Evolutionary conservation across 2,329 filamentous ascomycete species (phyloP), one percentile per base, ranked within the genome.

Genomic region (Akanthomyces dipterigenus): DNA sequence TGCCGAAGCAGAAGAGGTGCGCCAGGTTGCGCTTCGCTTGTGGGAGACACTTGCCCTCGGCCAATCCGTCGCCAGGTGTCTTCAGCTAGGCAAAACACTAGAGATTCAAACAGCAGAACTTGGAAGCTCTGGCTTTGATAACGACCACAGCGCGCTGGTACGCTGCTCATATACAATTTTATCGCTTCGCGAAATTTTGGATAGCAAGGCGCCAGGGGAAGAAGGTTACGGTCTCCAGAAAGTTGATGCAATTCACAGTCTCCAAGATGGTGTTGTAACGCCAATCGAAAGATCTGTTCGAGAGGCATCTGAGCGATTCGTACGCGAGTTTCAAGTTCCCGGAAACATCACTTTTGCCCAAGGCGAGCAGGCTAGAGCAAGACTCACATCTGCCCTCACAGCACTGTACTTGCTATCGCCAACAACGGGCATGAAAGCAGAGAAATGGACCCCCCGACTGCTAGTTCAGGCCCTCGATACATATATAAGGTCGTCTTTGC

Each of bases 401-500:
- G 82, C 91, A 1, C 80, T 99, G 2, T 96, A 93, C 70, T 79
- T 97, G 1, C 80, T 98, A 5, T 96, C 91, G 2, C 88, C 91
- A 0, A 80, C 83, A 0, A 74, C 82, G 0, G 76, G 78, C 36
- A 75, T 77, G 34, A 79, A 80, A 49, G 78, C 77, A 0, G 82
- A 84, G 50, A 81, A 78, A 64, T 82, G 82, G 78, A 79, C 83
- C 22, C 91, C 93, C 0, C 82, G 84, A 16, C 77, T 93, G 5
- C 82, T 98, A 57, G 80, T 96, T 31, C 83, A 87, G 63, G 85
- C 90, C 0, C 77, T 98, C 8, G 91, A 96, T 72, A 82, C 86
- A 0, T 96, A 96, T 69, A 82, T 98, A 55, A 88, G 92, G 59
- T 89, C 89, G 0, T 84, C 90, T 2, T 79, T 97, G 16, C 91